phyloP scores from a whole-genome alignment of 257 asterid species.

The Nicotiana benthamiana region DNA sequence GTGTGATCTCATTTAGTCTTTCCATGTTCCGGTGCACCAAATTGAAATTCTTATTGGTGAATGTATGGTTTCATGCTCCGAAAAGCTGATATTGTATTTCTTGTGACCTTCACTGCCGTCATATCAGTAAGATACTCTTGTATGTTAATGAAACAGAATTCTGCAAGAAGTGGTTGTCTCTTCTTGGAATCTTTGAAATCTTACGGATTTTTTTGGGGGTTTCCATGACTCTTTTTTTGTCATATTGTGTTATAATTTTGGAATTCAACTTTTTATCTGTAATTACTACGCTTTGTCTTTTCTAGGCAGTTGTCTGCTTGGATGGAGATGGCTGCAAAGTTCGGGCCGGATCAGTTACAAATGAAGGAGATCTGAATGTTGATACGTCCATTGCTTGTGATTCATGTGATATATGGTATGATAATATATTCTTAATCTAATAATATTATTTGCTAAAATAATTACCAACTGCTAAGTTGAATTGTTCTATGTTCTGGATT shows the following conservation, averaged over 20 bases:
- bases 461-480: not conserved
- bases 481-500: not conserved
- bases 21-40: not conserved
- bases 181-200: not conserved
- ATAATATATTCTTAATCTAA: slow-evolving; percentile 13
- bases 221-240: not conserved
- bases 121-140: not conserved
- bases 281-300: slow-evolving; percentile 32
- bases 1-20: not conserved
- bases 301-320: slow-evolving; percentile 97
- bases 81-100: not conserved
- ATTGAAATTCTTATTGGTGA: not conserved
- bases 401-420: slow-evolving; percentile 95
- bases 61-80: not conserved
- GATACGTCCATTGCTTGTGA: slow-evolving; percentile 99
- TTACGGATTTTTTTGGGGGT: not conserved
- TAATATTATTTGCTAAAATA: not conserved
- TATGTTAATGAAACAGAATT: not conserved
- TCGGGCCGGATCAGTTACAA: slow-evolving; percentile 54
- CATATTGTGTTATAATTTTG: not conserved
- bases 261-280: slow-evolving; percentile 13
- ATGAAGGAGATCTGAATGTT: slow-evolving; percentile 66
- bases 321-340: slow-evolving; percentile 92
- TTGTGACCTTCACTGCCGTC: not conserved
- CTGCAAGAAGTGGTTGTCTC: not conserved